Conservation (phyloP, 2,329 filamentous ascomycete species). For the Epichloe gansuensis region DNA sequence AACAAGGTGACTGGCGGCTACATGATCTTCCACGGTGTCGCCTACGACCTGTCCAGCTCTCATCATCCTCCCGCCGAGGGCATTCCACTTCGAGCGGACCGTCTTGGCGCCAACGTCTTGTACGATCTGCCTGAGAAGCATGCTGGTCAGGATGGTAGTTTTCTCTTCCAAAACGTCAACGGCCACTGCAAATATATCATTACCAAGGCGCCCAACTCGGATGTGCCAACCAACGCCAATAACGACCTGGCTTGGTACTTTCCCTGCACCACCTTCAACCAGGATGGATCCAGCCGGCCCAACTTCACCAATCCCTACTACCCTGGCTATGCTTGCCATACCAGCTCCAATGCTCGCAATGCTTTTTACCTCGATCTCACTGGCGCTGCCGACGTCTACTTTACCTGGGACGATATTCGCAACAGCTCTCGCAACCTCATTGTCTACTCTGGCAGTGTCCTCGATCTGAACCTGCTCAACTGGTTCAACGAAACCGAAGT, state of each 20-base stretch:
- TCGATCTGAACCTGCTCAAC: conserved; percentile 75
- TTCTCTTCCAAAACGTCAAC: conserved; percentile 97
- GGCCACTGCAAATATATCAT: conserved; percentile 91
- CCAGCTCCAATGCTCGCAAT: conserved; percentile 51
- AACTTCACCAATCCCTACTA: conserved; percentile 68
- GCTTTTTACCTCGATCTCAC: conserved; percentile 60
- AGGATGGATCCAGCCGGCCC: conserved; percentile 72
- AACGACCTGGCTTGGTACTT: conserved; percentile 91
- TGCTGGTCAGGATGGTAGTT: conserved; percentile 85
- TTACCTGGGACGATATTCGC: conserved; percentile 85
- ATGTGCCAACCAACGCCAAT: conserved; percentile 62
- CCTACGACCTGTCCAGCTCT: conserved; percentile 70
- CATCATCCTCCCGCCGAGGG: conserved; percentile 69
- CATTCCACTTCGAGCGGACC: conserved; percentile 44
- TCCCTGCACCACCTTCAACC: conserved; percentile 80
- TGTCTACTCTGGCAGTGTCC: conserved; percentile 85
- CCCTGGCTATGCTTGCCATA: conserved; percentile 81
- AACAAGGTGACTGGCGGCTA: conserved; percentile 73
- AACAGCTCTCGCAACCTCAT: conserved; percentile 83
- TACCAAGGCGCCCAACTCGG: conserved; percentile 54
- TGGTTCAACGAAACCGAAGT: conserved; percentile 87
- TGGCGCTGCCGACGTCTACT: conserved; percentile 78
- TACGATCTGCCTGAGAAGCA: conserved; percentile 74
- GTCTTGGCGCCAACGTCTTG: conserved; percentile 59
- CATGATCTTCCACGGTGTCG: conserved; percentile 92